Conservation (phyloP, 2,329 filamentous ascomycete species). For the Alternaria ventricosa region DNA sequence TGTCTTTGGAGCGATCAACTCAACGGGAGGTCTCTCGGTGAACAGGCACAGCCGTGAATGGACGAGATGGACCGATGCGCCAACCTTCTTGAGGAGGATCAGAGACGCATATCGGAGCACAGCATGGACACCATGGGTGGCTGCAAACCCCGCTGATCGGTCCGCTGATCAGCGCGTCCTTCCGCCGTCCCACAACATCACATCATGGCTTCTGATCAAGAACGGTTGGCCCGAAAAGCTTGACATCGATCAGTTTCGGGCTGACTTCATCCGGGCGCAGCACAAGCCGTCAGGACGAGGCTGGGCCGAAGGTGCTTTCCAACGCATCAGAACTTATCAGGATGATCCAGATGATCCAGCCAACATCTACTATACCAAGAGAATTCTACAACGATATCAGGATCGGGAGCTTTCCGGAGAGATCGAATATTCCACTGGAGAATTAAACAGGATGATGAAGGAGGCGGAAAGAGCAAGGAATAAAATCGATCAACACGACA, state of each 20-base stretch:
- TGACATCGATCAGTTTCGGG: conserved; percentile 14
- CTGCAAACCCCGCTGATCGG: conserved; percentile 8
- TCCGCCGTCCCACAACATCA: background rate
- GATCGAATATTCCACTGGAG: background rate
- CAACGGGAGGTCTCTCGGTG: background rate
- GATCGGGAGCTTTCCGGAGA: background rate
- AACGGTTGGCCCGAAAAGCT: conserved; percentile 19
- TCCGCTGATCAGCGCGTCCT: conserved; percentile 7
- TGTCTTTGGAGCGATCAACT: background rate
- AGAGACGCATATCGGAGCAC: conserved; percentile 10
- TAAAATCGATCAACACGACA: background rate
- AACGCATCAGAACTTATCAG: background rate
- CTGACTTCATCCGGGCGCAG: conserved; percentile 18
- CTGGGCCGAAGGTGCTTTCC: conserved; percentile 1
- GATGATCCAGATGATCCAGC: background rate
- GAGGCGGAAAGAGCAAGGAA: background rate
- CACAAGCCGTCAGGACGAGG: conserved; percentile 7
- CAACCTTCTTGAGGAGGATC: conserved; percentile 13
- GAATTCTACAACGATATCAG: no score
- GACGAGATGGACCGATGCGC: conserved; percentile 10
- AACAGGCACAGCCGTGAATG: background rate
- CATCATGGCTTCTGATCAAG: conserved; percentile 1
- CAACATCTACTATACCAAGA: background rate
- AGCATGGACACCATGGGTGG: conserved; percentile 21
- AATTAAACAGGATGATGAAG: background rate